Evolutionary conservation across 2,329 filamentous ascomycete genomes (phyloP).

Genomic region (Aspergillus hortae): DNA sequence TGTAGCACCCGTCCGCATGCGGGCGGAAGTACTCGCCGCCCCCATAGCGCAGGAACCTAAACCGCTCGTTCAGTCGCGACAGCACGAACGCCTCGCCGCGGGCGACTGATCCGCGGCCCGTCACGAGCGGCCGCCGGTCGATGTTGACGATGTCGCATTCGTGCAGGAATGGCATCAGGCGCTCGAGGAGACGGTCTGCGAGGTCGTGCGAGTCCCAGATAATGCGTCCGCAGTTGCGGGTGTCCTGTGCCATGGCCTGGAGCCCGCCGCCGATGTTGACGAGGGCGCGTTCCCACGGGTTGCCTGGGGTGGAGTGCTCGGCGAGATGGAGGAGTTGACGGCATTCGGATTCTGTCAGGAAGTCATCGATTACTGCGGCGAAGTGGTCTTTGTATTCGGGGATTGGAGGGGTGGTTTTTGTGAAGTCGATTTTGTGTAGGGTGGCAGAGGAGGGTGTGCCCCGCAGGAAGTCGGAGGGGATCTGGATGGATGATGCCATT

Average conservation of each 20-base stretch:
- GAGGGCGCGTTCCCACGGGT: slow-evolving; percentile 64
- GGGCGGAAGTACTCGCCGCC: slow-evolving; percentile 69
- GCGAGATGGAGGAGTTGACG: slow-evolving; percentile 49
- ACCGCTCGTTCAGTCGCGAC: slow-evolving; percentile 61
- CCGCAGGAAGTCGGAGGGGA: background rate
- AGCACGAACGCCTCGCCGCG: slow-evolving; percentile 35
- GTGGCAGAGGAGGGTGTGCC: background rate
- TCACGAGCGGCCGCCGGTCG: slow-evolving; percentile 36
- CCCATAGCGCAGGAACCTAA: slow-evolving; percentile 71
- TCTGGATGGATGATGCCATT: background rate
- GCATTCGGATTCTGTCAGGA: slow-evolving; percentile 9
- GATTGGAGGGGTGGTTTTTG: slow-evolving; percentile 9
- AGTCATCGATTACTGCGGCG: slow-evolving; percentile 10
- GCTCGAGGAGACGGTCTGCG: slow-evolving; percentile 60
- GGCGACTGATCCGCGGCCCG: slow-evolving; percentile 34
- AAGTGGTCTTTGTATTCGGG: slow-evolving; percentile 10
- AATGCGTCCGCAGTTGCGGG: slow-evolving; percentile 68
- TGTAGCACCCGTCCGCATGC: slow-evolving; percentile 66
- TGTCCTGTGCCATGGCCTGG: slow-evolving; percentile 55
- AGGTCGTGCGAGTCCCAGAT: slow-evolving; percentile 67
- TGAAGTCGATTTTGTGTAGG: slow-evolving; percentile 9
- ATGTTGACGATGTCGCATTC: slow-evolving; percentile 46
- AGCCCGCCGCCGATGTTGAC: slow-evolving; percentile 61
- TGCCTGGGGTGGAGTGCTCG: slow-evolving; percentile 36
- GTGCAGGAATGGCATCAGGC: slow-evolving; percentile 48